These are phyloP conservation scores for Macaranga tanarius DNA, from an alignment of 441 rosid genomes.

Conservation along the genomic window DNA sequence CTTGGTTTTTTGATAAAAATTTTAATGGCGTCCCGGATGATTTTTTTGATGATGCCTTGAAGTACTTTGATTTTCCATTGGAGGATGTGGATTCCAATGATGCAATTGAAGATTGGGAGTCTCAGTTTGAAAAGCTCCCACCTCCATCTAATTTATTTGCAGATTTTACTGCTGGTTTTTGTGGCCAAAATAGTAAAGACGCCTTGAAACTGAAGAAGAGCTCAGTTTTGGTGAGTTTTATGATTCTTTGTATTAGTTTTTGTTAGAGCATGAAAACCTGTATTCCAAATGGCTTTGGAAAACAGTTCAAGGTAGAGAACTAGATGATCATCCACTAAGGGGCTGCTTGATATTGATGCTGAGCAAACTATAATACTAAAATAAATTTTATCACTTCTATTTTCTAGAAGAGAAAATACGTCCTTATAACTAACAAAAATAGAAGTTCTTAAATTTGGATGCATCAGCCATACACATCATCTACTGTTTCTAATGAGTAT, in stretches of 20 bases:
- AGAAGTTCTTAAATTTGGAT: no score
- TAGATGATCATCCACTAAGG: neutral
- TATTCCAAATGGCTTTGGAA: neutral
- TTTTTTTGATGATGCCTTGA: constrained; percentile 56
- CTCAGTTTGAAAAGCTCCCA: constrained; percentile 48
- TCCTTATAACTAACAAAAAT: no score
- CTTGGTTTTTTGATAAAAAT: constrained; percentile 57
- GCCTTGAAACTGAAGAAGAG: constrained; percentile 16
- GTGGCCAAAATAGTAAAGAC: constrained; percentile 18
- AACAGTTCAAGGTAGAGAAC: neutral
- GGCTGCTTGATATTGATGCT: no score
- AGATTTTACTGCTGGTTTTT: constrained; percentile 36
- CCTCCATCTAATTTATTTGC: constrained; percentile 53
- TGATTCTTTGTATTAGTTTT: neutral
- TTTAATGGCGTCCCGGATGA: constrained; percentile 53
- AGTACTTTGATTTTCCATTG: constrained; percentile 49
- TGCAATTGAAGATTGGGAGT: constrained; percentile 41
- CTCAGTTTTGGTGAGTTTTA: constrained; percentile 33
- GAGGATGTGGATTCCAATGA: constrained; percentile 55
- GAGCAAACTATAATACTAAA: no score
- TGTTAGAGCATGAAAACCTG: neutral
- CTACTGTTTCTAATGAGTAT: neutral
- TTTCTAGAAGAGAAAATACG: no score
- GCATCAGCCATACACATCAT: neutral
- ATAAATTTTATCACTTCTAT: no score